A percentile compares a stretch with the other conserved stretches of the same genome.
These are phyloP conservation scores for Phialophora chinensis DNA, from an alignment of 2,329 filamentous ascomycete species.

Conservation along the genomic window DNA sequence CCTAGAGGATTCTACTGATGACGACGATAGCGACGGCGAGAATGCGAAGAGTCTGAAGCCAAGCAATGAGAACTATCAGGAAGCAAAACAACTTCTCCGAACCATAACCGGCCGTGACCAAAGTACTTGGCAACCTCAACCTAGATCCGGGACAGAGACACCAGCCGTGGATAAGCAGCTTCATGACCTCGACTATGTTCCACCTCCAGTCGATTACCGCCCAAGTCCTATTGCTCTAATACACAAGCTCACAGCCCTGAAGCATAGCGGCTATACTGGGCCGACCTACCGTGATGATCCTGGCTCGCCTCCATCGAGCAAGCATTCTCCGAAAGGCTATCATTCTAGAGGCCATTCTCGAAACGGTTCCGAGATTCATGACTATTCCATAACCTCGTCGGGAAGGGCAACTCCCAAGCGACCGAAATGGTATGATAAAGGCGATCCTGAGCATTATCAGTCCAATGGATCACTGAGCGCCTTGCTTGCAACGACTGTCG, in stretches of 20 bases:
- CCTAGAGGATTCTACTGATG: slow-evolving; percentile 40
- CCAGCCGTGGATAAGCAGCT: slow-evolving; percentile 33
- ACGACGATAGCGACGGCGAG: slow-evolving; percentile 34
- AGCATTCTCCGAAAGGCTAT: slow-evolving; percentile 5
- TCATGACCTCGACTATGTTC: slow-evolving; percentile 37
- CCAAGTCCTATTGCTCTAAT: slow-evolving; percentile 35
- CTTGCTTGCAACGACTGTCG: slow-evolving; percentile 29
- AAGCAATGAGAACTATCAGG: slow-evolving; percentile 33
- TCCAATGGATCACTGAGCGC: slow-evolving; percentile 30
- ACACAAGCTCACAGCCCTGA: slow-evolving; percentile 32
- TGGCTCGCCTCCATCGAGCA: neutral
- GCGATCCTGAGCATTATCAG: slow-evolving; percentile 18
- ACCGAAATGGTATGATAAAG: slow-evolving; percentile 41
- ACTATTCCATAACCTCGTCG: slow-evolving; percentile 28
- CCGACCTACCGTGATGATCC: slow-evolving; percentile 26
- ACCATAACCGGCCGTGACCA: slow-evolving; percentile 29
- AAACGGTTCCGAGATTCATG: slow-evolving; percentile 17
- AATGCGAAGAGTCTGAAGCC: slow-evolving; percentile 28
- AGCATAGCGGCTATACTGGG: slow-evolving; percentile 20
- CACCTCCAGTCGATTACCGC: slow-evolving; percentile 36
- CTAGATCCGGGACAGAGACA: slow-evolving; percentile 34
- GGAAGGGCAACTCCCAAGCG: slow-evolving; percentile 37
- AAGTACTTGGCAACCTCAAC: slow-evolving; percentile 20
- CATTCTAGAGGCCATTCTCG: slow-evolving; percentile 21
- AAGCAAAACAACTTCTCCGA: slow-evolving; percentile 33